These are phyloP conservation scores for Coriolopsis trogii DNA, from an alignment of 1,284 basidiomycete genomes.

Conservation along the genomic window DNA sequence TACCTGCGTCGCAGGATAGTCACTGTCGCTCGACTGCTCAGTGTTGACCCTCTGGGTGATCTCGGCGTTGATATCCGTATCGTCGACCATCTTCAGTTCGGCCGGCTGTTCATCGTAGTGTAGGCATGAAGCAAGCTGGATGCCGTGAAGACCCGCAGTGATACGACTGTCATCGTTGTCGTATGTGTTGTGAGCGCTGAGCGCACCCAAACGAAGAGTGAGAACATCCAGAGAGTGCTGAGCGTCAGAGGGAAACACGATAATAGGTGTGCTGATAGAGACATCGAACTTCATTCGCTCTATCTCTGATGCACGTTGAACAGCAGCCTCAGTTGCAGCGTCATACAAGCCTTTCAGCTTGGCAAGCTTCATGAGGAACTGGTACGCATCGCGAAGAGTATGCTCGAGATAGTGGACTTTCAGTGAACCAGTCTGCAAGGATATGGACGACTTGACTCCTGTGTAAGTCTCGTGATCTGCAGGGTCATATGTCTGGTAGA, in stretches of 20 bases:
- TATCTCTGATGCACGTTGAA: conserved; percentile 88
- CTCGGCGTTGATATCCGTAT: conserved; percentile 81
- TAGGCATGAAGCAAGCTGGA: conserved; percentile 81
- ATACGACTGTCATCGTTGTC: conserved; percentile 66
- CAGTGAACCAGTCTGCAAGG: conserved; percentile 89
- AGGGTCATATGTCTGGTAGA: conserved; percentile 92
- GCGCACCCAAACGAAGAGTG: conserved; percentile 87
- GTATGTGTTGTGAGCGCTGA: conserved; percentile 83
- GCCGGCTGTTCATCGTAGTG: conserved; percentile 51
- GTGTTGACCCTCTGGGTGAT: conserved; percentile 64
- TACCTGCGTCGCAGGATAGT: conserved; percentile 76
- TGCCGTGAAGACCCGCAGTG: conserved; percentile 82
- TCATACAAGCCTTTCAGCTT: conserved; percentile 94
- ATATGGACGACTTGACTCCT: conserved; percentile 87
- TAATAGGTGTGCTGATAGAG: conserved; percentile 90
- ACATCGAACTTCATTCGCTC: conserved; percentile 93
- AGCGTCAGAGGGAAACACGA: conserved; percentile 85
- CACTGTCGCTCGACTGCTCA: conserved; percentile 50
- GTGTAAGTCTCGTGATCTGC: conserved; percentile 61
- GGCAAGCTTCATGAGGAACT: conserved; percentile 88
- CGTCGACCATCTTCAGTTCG: conserved; percentile 88
- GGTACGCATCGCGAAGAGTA: conserved; percentile 84
- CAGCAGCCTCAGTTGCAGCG: conserved; percentile 91
- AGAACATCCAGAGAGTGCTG: conserved; percentile 69
- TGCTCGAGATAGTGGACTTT: conserved; percentile 89